Evolutionary conservation across 225 moss, liverwort and hornwort species (phyloP).

Genomic region (Pseudoscleropodium purum): DNA sequence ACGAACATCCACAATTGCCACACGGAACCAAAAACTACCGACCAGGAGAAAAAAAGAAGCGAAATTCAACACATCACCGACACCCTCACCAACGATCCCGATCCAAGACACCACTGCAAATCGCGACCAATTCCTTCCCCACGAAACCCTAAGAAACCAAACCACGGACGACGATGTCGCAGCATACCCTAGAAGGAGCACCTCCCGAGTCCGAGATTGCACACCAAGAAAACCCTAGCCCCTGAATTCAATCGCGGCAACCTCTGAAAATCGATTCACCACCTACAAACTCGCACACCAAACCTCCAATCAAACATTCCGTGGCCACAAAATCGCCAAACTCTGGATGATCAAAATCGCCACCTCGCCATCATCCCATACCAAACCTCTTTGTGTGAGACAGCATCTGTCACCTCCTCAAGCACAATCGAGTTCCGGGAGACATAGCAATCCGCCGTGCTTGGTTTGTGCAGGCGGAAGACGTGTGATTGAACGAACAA

Average conservation of each 20-base stretch:
- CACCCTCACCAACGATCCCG: not conserved
- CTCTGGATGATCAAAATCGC: not conserved
- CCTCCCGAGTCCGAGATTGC: not conserved
- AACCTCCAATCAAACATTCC: not conserved
- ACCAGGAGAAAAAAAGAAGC: not conserved
- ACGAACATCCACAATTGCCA: not conserved
- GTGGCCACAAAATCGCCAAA: not conserved
- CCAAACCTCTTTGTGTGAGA: not conserved
- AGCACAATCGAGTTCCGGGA: not conserved
- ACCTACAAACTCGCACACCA: not conserved
- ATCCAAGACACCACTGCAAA: not conserved
- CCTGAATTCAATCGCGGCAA: not conserved
- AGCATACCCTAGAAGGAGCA: not conserved
- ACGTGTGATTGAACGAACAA: not conserved
- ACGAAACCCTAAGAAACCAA: conserved; percentile 13
- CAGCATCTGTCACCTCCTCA: not conserved
- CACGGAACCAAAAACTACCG: not conserved
- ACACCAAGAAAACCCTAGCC: not conserved
- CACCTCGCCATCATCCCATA: not conserved
- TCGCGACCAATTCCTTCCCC: not conserved
- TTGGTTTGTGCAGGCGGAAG: not conserved
- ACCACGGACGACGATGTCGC: not conserved
- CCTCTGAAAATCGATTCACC: not conserved
- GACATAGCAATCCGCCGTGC: not conserved
- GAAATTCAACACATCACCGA: not conserved